These are phyloP conservation scores for Escallonia rubra DNA, from an alignment of 129 eudicot species.

Conservation along the genomic window DNA sequence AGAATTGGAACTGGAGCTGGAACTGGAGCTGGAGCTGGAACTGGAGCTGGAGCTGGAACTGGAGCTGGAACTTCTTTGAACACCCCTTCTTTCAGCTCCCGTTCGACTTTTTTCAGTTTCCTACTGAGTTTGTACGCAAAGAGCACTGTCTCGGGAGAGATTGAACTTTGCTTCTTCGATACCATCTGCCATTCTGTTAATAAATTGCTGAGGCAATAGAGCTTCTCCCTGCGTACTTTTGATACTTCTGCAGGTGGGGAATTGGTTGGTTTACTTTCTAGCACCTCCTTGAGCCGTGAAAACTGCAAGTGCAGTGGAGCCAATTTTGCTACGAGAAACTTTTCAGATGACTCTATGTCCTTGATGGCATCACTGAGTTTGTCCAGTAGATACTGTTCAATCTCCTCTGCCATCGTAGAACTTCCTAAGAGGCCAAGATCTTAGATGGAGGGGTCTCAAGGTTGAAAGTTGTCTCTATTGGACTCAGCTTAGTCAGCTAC, in stretches of 20 bases:
- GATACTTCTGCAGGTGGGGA: not conserved
- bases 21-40: no score
- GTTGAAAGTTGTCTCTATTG: no score
- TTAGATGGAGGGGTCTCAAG: no score
- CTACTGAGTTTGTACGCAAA: constrained; percentile 11
- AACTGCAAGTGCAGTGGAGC: constrained; percentile 8
- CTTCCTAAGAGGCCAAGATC: not conserved
- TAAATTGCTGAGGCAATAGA: constrained; percentile 34
- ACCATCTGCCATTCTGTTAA: constrained; percentile 30
- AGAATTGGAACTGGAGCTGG: no score
- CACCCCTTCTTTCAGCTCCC: constrained; percentile 17
- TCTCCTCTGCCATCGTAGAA: constrained; percentile 15
- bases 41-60: not conserved
- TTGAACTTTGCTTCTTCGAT: constrained; percentile 10
- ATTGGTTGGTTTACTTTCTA: not conserved
- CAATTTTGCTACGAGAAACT: not conserved
- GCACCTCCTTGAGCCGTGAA: not conserved
- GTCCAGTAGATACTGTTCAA: constrained; percentile 23
- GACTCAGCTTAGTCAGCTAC: no score
- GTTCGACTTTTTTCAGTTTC: constrained; percentile 27
- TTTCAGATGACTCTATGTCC: not conserved
- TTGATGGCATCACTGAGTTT: constrained; percentile 13
- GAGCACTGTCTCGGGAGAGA: not conserved
- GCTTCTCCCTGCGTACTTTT: constrained; percentile 25
- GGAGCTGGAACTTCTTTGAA: not conserved